Evolutionary conservation across 1,139 yeast species (phyloP).

Genomic region (Sugiyamaella xylanicola): DNA sequence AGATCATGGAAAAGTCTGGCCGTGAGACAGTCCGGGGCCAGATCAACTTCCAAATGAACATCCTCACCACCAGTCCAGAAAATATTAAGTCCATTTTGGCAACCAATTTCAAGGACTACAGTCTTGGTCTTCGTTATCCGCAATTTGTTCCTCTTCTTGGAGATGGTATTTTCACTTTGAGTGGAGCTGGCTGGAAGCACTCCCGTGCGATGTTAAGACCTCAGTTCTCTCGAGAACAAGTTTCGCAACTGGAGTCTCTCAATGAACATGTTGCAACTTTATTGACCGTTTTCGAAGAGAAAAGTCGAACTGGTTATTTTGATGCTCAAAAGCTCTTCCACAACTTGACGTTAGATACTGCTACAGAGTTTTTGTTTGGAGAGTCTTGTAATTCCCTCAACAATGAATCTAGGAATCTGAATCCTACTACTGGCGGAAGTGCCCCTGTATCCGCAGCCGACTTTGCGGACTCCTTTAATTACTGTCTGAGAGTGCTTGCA

Average conservation of each 20-base stretch:
- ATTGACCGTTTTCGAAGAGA: conserved; percentile 20
- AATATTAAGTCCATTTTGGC: conserved; percentile 43
- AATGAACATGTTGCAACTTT: conserved; percentile 38
- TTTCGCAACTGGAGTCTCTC: conserved; percentile 52
- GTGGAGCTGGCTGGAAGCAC: conserved; percentile 60
- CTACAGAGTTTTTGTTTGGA: conserved; percentile 63
- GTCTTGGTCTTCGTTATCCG: conserved; percentile 52
- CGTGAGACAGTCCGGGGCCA: conserved; percentile 26
- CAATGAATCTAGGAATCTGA: conserved; percentile 33
- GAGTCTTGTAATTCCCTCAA: conserved; percentile 52
- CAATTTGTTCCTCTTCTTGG: conserved; percentile 52
- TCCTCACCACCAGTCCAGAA: conserved; percentile 53
- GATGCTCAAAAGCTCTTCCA: conserved; percentile 56
- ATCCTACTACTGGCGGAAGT: background rate
- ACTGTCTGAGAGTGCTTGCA: conserved; percentile 15
- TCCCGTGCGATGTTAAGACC: conserved; percentile 61
- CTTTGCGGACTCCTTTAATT: conserved; percentile 48
- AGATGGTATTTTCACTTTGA: conserved; percentile 60
- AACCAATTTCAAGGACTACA: conserved; percentile 53
- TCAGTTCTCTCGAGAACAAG: conserved; percentile 59
- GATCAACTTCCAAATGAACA: conserved; percentile 23
- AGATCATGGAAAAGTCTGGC: conserved; percentile 6
- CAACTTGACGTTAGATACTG: conserved; percentile 57
- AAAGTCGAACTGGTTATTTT: conserved; percentile 33
- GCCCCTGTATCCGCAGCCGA: conserved; percentile 32